Evolutionary conservation across 306 rosid species (phyloP).

Genomic region (Quercus engelmannii): DNA sequence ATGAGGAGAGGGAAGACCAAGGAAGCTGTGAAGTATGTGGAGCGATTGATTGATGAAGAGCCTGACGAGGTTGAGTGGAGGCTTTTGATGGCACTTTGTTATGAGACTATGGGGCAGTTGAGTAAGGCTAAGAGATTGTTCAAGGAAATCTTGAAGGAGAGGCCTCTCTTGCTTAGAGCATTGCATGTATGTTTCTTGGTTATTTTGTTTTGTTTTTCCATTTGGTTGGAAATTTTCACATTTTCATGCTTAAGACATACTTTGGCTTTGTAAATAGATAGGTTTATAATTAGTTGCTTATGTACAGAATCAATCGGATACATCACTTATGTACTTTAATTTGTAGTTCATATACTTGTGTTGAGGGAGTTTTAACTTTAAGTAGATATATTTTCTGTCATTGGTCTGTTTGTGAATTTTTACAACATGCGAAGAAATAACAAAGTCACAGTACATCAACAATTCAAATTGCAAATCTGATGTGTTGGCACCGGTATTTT

Average conservation of each 20-base stretch:
- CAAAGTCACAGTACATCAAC: too few species aligned
- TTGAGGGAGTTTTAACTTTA: neutral
- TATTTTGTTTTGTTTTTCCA: neutral
- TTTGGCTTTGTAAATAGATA: neutral
- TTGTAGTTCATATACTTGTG: neutral
- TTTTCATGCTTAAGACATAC: neutral
- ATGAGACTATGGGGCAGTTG: slow-evolving; percentile 70
- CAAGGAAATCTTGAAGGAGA: slow-evolving; percentile 54
- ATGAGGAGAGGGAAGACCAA: slow-evolving; percentile 69
- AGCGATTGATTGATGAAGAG: slow-evolving; percentile 60
- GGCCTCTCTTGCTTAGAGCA: slow-evolving; percentile 79
- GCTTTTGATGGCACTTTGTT: slow-evolving; percentile 76
- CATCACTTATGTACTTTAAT: neutral
- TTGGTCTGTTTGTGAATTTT: too few species aligned
- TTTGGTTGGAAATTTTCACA: slow-evolving; percentile 9
- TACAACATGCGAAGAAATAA: too few species aligned
- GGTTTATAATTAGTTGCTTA: neutral
- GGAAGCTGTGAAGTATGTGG: slow-evolving; percentile 74
- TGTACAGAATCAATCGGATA: neutral
- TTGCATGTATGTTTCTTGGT: slow-evolving; percentile 65
- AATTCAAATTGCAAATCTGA: too few species aligned
- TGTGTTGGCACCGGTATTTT: too few species aligned
- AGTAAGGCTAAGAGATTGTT: slow-evolving; percentile 61
- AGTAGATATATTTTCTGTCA: too few species aligned
- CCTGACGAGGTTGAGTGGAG: slow-evolving; percentile 84